A percentile compares a stretch with the other conserved stretches of the same genome.
phyloP scores from a whole-genome alignment of 106 monocot genomes.

The Gastrodia elata region DNA sequence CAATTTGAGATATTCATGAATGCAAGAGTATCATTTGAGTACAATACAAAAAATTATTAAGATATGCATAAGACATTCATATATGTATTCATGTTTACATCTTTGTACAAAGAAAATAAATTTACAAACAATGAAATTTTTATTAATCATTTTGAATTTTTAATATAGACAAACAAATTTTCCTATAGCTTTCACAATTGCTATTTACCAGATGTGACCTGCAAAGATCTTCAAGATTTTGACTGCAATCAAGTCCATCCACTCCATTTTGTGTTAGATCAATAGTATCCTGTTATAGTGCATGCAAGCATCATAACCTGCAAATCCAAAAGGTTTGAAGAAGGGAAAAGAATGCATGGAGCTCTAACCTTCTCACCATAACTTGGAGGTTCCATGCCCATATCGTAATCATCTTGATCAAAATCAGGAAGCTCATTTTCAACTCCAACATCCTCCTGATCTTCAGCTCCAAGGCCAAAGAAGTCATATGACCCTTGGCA shows the following conservation, averaged over 20 bases:
- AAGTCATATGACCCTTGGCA: conserved; percentile 22
- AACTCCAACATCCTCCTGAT: conserved; percentile 28
- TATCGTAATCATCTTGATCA: conserved; percentile 30
- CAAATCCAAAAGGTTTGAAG: neutral
- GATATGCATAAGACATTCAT: too few species aligned
- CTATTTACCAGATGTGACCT: conserved; percentile 75
- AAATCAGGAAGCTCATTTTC: conserved; percentile 37
- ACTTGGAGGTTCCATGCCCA: conserved; percentile 33
- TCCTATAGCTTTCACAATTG: too few species aligned
- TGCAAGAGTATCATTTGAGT: too few species aligned
- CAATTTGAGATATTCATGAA: too few species aligned
- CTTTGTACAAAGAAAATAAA: too few species aligned
- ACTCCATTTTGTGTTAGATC: conserved; percentile 19
- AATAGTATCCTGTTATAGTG: conserved; percentile 9
- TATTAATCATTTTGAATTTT: too few species aligned
- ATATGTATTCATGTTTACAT: too few species aligned
- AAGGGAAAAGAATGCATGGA: neutral
- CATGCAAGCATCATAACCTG: conserved; percentile 4
- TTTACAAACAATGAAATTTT: too few species aligned
- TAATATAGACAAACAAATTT: too few species aligned
- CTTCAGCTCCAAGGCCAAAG: conserved; percentile 29
- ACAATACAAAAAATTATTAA: too few species aligned
- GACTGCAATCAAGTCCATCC: conserved; percentile 33
- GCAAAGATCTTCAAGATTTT: conserved; percentile 87
- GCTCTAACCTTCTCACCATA: conserved; percentile 37